phyloP scores from a whole-genome alignment of 306 rosid species.

The Vicia villosa region DNA sequence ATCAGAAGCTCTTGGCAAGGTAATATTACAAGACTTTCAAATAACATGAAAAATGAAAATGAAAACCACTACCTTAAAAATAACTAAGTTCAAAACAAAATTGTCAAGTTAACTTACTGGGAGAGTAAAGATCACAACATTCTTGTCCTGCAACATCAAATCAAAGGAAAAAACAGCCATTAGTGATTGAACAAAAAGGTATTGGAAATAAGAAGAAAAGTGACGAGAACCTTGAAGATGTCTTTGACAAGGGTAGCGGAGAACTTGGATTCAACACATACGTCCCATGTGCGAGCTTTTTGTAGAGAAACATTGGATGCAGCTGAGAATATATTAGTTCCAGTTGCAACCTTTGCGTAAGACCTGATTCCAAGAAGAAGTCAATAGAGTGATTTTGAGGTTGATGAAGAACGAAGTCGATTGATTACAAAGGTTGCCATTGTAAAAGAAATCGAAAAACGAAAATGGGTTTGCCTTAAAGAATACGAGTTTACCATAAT shows the following conservation, averaged over 20 bases:
- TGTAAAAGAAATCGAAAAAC: too few relatives aligned
- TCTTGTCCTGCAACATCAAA: constrained; percentile 67
- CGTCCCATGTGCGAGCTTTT: constrained; percentile 94
- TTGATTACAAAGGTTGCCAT: constrained; percentile 65
- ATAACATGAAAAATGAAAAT: too few relatives aligned
- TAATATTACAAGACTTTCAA: too few relatives aligned
- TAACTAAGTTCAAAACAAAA: too few relatives aligned
- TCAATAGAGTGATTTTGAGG: constrained; percentile 44
- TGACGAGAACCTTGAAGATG: constrained; percentile 73
- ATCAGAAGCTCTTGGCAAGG: too few relatives aligned
- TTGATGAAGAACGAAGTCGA: constrained; percentile 47
- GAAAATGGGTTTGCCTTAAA: too few relatives aligned
- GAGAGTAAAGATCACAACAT: constrained; percentile 88
- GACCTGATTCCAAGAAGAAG: constrained; percentile 43
- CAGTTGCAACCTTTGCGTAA: constrained; percentile 60
- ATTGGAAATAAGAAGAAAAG: background rate
- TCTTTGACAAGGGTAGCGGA: constrained; percentile 76
- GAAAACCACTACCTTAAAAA: background rate
- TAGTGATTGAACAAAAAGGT: background rate
- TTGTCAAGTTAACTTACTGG: constrained; percentile 61
- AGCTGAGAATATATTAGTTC: constrained; percentile 69
- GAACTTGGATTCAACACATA: constrained; percentile 82
- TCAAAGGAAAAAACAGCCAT: constrained; percentile 17
- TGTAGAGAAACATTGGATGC: constrained; percentile 79
- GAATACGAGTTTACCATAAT: too few relatives aligned